These are phyloP conservation scores for Cercospora nicotianae DNA, from an alignment of 2,329 filamentous ascomycete genomes.

Conservation along the genomic window DNA sequence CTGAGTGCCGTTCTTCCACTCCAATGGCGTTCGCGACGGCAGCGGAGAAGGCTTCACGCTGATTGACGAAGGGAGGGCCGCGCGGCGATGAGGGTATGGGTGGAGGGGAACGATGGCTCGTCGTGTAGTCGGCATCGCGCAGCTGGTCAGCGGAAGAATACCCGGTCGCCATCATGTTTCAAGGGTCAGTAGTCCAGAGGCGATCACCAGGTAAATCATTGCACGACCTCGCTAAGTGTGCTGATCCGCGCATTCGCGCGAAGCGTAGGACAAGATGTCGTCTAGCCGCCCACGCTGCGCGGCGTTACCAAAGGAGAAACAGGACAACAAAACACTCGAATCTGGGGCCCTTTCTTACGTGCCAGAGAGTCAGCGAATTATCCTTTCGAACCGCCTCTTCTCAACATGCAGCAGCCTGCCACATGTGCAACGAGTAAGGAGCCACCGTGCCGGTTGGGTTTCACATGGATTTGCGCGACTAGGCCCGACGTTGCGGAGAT, in stretches of 20 bases:
- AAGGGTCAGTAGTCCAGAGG: conserved; percentile 10
- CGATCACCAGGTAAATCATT: conserved; percentile 7
- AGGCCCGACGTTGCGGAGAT: conserved; percentile 18
- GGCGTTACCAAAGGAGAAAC: neutral
- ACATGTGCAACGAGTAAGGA: neutral
- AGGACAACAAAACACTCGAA: neutral
- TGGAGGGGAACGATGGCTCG: conserved; percentile 28
- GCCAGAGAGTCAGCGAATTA: neutral
- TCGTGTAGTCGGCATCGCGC: conserved; percentile 29
- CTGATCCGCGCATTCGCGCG: conserved; percentile 10
- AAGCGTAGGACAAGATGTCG: conserved; percentile 2
- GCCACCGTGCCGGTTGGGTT: neutral
- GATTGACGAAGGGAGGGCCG: neutral
- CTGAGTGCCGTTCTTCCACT: neutral
- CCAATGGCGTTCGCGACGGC: conserved; percentile 13
- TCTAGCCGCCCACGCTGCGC: neutral
- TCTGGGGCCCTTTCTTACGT: neutral
- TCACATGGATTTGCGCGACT: conserved; percentile 8
- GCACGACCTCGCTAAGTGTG: conserved; percentile 13
- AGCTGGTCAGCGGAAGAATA: conserved; percentile 24
- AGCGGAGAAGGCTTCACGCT: conserved; percentile 11
- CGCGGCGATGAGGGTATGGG: conserved; percentile 19
- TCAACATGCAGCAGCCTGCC: neutral
- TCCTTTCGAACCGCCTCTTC: neutral
- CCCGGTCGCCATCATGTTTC: conserved; percentile 29